A percentile compares a stretch with the other conserved stretches of the same genome.
These are phyloP conservation scores for Aspergillus sclerotiicarbonarius DNA, from an alignment of 495 filamentous ascomycete species.

Conservation along the genomic window DNA sequence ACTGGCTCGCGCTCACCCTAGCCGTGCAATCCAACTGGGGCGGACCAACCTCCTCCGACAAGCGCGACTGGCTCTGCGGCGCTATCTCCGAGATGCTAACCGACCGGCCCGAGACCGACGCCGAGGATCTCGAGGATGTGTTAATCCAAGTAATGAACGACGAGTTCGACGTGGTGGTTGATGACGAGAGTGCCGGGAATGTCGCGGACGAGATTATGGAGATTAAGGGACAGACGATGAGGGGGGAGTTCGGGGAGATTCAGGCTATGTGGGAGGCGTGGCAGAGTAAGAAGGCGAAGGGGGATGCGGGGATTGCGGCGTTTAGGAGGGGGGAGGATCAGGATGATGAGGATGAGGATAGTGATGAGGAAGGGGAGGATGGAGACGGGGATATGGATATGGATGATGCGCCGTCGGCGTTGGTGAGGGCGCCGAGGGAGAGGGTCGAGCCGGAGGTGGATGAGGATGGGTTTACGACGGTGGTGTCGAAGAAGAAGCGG, in stretches of 20 bases:
- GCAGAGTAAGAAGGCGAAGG: slow-evolving; percentile 53
- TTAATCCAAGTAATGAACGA: slow-evolving; percentile 89
- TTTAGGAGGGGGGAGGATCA: slow-evolving; percentile 60
- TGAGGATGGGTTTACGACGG: slow-evolving; percentile 93
- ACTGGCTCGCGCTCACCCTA: slow-evolving; percentile 82
- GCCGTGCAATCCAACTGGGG: slow-evolving; percentile 88
- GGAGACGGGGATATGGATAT: slow-evolving; percentile 64
- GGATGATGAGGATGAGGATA: slow-evolving; percentile 56
- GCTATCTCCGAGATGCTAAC: slow-evolving; percentile 78
- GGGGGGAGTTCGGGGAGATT: slow-evolving; percentile 66
- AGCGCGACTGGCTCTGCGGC: slow-evolving; percentile 95
- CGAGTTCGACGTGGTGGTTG: slow-evolving; percentile 88
- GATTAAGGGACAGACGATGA: slow-evolving; percentile 56
- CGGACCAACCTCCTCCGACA: slow-evolving; percentile 77
- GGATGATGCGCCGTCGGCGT: slow-evolving; percentile 67
- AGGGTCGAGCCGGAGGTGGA: slow-evolving; percentile 76
- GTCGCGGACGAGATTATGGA: slow-evolving; percentile 71
- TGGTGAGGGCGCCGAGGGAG: slow-evolving; percentile 58
- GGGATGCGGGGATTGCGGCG: slow-evolving; percentile 47
- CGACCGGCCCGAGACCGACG: slow-evolving; percentile 69
- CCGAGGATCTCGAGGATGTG: slow-evolving; percentile 78
- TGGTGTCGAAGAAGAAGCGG: slow-evolving; percentile 67
- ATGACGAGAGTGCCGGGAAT: slow-evolving; percentile 78
- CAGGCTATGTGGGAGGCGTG: slow-evolving; percentile 66
- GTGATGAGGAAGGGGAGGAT: slow-evolving; percentile 40